These are phyloP conservation scores for Monilinia aucupariae DNA, from an alignment of 2,329 filamentous ascomycete genomes.

Conservation along the genomic window DNA sequence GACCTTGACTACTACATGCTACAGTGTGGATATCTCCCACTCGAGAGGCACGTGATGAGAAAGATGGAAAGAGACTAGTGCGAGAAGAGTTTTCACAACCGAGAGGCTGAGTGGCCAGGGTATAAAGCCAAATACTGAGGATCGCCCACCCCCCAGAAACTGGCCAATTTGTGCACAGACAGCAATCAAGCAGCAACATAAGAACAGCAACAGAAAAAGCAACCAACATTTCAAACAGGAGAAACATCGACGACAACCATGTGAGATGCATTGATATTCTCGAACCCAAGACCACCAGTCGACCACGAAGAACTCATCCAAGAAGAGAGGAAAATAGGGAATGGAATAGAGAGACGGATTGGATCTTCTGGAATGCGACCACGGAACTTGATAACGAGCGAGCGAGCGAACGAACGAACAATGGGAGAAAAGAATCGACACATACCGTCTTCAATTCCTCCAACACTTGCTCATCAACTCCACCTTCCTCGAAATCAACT, in stretches of 20 bases:
- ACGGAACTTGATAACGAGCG: not conserved
- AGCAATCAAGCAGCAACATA: constrained; percentile 16
- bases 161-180: constrained; percentile 22
- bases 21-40: not conserved
- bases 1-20: too few relatives aligned
- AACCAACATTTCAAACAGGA: not conserved
- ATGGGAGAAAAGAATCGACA: constrained; percentile 23
- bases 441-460: constrained; percentile 84
- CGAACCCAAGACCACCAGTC: not conserved
- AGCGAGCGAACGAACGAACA: too few relatives aligned
- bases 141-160: constrained; percentile 32
- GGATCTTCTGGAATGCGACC: constrained; percentile 1
- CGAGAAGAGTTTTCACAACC: constrained; percentile 25
- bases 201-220: not conserved
- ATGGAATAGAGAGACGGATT: not conserved
- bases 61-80: constrained; percentile 27
- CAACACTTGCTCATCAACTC: constrained; percentile 80
- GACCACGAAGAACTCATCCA: not conserved
- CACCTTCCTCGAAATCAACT: constrained; percentile 94
- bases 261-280: not conserved
- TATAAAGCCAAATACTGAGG: constrained; percentile 36
- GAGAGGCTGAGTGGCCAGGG: constrained; percentile 25
- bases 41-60: constrained; percentile 22
- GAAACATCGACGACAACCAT: not conserved
- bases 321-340: constrained; percentile 9